phyloP scores from a whole-genome alignment of 163 green algal species.

The Scenedesmus sp. region DNA sequence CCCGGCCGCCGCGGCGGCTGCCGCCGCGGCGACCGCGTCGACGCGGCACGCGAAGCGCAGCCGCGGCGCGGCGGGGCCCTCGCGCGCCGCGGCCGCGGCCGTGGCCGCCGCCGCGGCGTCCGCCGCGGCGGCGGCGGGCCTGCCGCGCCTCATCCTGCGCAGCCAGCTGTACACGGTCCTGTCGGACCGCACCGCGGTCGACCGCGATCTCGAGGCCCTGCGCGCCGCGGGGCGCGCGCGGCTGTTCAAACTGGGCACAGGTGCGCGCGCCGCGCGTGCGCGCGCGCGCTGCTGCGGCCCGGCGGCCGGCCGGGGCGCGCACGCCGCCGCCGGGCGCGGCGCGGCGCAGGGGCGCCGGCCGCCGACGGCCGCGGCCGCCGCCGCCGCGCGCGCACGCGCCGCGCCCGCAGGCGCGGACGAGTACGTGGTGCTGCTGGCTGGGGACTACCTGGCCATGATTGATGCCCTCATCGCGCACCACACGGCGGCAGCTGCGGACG shows the following conservation, averaged over 20 bases:
- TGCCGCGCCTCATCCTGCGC: constrained; percentile 38
- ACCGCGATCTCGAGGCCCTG: constrained; percentile 31
- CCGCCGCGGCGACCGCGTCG: constrained; percentile 6
- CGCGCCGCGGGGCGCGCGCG: background rate
- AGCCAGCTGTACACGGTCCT: constrained; percentile 42
- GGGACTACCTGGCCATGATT: constrained; percentile 20
- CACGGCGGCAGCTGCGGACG: background rate
- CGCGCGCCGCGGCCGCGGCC: constrained; percentile 18
- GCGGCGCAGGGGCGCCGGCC: background rate
- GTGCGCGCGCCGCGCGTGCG: constrained; percentile 8
- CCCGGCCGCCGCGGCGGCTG: constrained; percentile 23
- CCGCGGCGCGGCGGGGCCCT: background rate
- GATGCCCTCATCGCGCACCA: background rate
- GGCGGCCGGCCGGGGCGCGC: no score
- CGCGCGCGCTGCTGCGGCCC: no score
- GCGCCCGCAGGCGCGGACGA: constrained; percentile 36
- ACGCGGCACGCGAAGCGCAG: constrained; percentile 18
- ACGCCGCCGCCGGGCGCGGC: no score
- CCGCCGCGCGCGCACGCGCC: background rate
- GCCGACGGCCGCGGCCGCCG: background rate
- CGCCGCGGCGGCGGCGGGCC: constrained; percentile 1
- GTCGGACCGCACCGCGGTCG: constrained; percentile 33
- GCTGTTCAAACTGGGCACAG: constrained; percentile 34
- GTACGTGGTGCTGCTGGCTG: constrained; percentile 29
- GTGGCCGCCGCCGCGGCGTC: constrained; percentile 27